Evolutionary conservation across 495 filamentous ascomycete genomes (phyloP).

Genomic region (Tetracladium marchalianum): DNA sequence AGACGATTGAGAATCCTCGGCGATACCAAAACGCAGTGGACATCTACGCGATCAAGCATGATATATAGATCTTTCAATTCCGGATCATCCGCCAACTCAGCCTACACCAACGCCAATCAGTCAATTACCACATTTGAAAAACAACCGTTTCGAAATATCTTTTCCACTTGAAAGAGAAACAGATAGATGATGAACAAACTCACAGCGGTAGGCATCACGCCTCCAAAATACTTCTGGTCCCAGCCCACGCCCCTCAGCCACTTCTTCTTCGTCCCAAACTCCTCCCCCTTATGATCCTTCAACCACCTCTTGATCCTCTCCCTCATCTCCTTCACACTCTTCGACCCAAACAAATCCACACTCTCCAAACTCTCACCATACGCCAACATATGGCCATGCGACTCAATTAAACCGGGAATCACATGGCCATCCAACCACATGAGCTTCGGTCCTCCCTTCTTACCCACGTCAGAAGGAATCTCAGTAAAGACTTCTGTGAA

Average conservation of each 20-base stretch:
- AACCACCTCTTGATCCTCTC: conserved; percentile 36
- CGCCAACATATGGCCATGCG: conserved; percentile 50
- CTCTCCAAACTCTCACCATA: conserved; percentile 56
- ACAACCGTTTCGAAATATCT: conserved; percentile 1
- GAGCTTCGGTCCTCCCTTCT: conserved; percentile 14
- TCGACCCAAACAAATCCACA: conserved; percentile 46
- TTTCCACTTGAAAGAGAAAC: not conserved
- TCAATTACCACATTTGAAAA: not conserved
- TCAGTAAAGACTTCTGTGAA: conserved; percentile 17
- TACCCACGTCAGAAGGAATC: conserved; percentile 1
- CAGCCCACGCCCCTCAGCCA: conserved; percentile 56
- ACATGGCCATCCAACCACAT: conserved; percentile 27
- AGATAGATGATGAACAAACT: no score
- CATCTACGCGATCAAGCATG: conserved; percentile 58
- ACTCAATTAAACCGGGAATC: conserved; percentile 55
- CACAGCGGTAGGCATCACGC: conserved; percentile 51
- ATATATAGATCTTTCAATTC: conserved; percentile 42
- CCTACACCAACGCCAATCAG: conserved; percentile 22
- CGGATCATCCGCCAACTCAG: conserved; percentile 40
- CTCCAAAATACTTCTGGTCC: conserved; percentile 49
- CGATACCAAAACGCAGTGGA: conserved; percentile 57
- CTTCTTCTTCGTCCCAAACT: conserved; percentile 23
- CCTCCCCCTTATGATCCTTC: conserved; percentile 25
- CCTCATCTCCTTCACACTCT: conserved; percentile 38
- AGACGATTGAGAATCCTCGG: conserved; percentile 45